Percentiles rank a stretch among this genome's conserved stretches.
Conservation (phyloP, 768 basidiomycete species). For the Termitomyces sp. region DNA sequence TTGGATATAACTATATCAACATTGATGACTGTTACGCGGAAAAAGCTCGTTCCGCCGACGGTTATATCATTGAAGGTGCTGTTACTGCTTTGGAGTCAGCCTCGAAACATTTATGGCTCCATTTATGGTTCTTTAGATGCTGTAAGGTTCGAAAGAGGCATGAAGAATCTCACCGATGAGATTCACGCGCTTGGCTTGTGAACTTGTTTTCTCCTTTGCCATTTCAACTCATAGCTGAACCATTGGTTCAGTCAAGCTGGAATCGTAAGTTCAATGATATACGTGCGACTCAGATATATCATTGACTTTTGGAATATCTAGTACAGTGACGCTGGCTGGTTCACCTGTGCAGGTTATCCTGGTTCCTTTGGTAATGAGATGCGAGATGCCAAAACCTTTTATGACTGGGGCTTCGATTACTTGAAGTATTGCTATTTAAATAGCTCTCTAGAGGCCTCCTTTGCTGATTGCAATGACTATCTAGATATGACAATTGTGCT, state of each 20-base stretch:
- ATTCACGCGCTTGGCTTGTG: slow-evolving; percentile 61
- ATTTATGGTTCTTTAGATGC: slow-evolving; percentile 31
- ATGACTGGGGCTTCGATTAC: slow-evolving; percentile 66
- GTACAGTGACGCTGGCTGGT: slow-evolving; percentile 65
- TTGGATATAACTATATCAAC: no score
- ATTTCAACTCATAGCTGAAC: neutral
- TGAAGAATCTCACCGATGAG: slow-evolving; percentile 51
- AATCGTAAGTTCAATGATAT: slow-evolving; percentile 26
- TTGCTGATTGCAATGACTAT: neutral
- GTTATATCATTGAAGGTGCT: no score
- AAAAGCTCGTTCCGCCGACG: no score
- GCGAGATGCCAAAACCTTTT: slow-evolving; percentile 53
- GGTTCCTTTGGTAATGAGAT: slow-evolving; percentile 60
- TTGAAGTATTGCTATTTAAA: slow-evolving; percentile 43
- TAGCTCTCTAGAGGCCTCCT: neutral
- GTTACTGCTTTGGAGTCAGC: neutral
- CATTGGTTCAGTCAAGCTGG: slow-evolving; percentile 32
- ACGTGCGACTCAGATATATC: neutral
- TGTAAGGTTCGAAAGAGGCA: slow-evolving; percentile 50
- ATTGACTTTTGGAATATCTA: slow-evolving; percentile 15
- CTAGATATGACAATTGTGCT: slow-evolving; percentile 52
- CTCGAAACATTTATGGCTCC: neutral
- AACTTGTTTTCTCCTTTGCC: slow-evolving; percentile 2
- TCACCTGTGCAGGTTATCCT: slow-evolving; percentile 64
- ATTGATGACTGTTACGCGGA: no score